Evolutionary conservation across 2,329 filamentous ascomycete genomes (phyloP).

Genomic region (Calonectria leucothoes): DNA sequence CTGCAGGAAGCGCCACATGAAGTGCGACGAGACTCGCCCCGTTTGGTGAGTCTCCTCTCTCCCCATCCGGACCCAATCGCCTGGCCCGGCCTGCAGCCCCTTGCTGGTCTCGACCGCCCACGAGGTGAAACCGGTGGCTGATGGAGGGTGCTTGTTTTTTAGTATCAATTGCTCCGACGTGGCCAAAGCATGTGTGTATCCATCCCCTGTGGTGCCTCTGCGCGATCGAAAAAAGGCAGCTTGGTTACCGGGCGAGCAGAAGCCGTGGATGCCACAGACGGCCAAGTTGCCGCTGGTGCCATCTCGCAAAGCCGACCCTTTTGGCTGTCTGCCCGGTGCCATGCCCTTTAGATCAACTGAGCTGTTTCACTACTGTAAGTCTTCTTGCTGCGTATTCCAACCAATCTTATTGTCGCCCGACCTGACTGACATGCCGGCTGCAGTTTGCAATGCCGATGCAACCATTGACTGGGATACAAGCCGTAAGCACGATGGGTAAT

Average conservation of each 20-base stretch:
- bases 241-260: constrained; percentile 33
- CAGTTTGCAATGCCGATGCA: background rate
- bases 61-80: background rate
- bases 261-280: constrained; percentile 24
- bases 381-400: background rate
- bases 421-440: background rate
- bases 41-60: constrained; percentile 27
- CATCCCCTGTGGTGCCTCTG: constrained; percentile 22
- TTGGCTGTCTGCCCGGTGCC: constrained; percentile 19
- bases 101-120: background rate
- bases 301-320: constrained; percentile 13
- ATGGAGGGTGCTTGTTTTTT: background rate
- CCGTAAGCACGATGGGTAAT: constrained; percentile 9
- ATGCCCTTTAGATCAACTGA: constrained; percentile 38
- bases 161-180: constrained; percentile 27
- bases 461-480: background rate
- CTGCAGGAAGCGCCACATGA: constrained; percentile 31
- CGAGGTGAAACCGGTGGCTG: background rate
- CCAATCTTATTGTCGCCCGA: background rate
- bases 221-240: constrained; percentile 30
- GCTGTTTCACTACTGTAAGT: constrained; percentile 37
- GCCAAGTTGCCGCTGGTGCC: background rate
- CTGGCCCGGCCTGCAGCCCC: background rate
- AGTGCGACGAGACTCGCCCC: constrained; percentile 33
- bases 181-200: constrained; percentile 24